Percentiles rank a stretch among this genome's conserved stretches.
These are phyloP conservation scores for Penicillium sp. DNA, from an alignment of 2,329 filamentous ascomycete genomes.

Conservation along the genomic window DNA sequence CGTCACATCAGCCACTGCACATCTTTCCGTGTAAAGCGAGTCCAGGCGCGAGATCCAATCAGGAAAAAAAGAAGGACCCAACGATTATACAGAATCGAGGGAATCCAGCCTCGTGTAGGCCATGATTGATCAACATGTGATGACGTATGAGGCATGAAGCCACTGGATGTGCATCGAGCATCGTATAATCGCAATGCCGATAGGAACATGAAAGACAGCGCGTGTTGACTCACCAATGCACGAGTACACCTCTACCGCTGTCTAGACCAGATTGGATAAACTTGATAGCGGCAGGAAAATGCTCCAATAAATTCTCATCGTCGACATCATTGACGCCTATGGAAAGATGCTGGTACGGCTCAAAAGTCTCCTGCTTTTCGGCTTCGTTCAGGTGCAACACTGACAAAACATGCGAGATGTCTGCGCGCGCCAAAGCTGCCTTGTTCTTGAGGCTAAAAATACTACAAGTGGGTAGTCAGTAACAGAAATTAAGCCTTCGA, in stretches of 20 bases:
- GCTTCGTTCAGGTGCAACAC: conserved; percentile 67
- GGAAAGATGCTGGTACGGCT: conserved; percentile 69
- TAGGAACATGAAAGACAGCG: background rate
- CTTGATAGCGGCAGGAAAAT: conserved; percentile 74
- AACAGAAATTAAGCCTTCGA: background rate
- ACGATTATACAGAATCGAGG: conserved; percentile 2
- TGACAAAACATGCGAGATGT: conserved; percentile 90
- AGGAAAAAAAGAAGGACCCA: conserved; percentile 3
- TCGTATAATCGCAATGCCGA: background rate
- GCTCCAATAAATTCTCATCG: conserved; percentile 80
- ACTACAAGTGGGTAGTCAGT: conserved; percentile 49
- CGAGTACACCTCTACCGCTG: conserved; percentile 61
- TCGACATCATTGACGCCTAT: conserved; percentile 90
- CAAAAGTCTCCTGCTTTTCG: conserved; percentile 56
- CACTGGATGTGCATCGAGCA: background rate
- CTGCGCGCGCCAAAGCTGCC: conserved; percentile 67
- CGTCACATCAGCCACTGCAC: conserved; percentile 10
- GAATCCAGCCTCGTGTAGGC: conserved; percentile 16
- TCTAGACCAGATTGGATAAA: conserved; percentile 81
- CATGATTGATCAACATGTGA: conserved; percentile 10
- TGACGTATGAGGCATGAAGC: conserved; percentile 19
- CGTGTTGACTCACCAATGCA: conserved; percentile 65
- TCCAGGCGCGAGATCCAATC: background rate
- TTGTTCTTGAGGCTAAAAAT: conserved; percentile 77
- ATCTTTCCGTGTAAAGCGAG: background rate